Evolutionary conservation across 2,329 filamentous ascomycete genomes (phyloP).

Genomic region (Aspergillus novoparasiticus): DNA sequence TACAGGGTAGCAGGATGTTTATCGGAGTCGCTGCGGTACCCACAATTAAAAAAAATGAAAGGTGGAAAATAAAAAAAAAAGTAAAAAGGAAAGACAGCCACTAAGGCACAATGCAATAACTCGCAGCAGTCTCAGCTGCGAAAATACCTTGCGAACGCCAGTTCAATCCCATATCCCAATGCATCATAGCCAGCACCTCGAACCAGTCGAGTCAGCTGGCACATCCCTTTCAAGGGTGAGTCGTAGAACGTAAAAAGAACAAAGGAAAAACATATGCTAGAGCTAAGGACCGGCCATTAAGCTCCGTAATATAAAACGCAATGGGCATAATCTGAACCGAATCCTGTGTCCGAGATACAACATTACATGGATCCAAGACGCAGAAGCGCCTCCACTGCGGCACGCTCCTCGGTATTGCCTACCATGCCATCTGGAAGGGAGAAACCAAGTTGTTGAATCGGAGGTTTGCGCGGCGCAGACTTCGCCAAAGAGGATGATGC

Average conservation of each 20-base stretch:
- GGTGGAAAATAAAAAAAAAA: not conserved
- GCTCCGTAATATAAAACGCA: conserved; percentile 12
- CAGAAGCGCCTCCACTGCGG: conserved; percentile 52
- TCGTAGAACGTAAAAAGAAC: conserved; percentile 16
- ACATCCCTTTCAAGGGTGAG: conserved; percentile 14
- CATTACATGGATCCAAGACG: conserved; percentile 52
- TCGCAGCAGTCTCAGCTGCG: not conserved
- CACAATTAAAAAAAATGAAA: not conserved
- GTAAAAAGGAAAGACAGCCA: conserved; percentile 13
- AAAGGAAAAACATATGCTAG: conserved; percentile 1
- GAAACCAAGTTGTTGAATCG: conserved; percentile 36
- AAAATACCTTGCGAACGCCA: conserved; percentile 13
- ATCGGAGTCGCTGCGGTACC: not conserved
- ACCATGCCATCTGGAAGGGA: conserved; percentile 37
- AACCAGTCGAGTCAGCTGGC: conserved; percentile 22
- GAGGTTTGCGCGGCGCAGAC: conserved; percentile 41
- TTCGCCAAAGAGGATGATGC: conserved; percentile 43
- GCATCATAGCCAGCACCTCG: conserved; percentile 23
- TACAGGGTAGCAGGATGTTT: conserved; percentile 3
- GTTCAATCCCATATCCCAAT: conserved; percentile 22
- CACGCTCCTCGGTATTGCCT: conserved; percentile 46
- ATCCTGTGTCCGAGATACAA: conserved; percentile 11
- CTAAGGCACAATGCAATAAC: not conserved
- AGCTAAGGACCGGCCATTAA: conserved; percentile 16
- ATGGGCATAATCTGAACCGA: not conserved